These are phyloP conservation scores for Umbilicaria muhlenbergii DNA, from an alignment of 495 filamentous ascomycete genomes.

Conservation along the genomic window DNA sequence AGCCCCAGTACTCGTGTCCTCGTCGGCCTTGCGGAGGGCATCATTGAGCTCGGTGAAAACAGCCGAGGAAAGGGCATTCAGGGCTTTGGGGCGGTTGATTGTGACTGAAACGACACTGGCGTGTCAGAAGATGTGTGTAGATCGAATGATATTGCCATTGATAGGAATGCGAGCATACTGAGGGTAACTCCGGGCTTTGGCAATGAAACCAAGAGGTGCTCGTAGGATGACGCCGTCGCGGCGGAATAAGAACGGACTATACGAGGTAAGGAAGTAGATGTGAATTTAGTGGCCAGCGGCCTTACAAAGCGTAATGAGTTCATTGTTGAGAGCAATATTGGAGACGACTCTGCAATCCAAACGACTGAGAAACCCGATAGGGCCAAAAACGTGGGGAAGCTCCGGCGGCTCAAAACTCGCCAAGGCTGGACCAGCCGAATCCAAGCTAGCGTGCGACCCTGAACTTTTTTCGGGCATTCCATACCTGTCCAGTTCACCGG, in stretches of 20 bases:
- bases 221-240: slow-evolving; percentile 44
- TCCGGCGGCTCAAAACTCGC: too few species aligned
- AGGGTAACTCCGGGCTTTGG: slow-evolving; percentile 81
- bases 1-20: slow-evolving; percentile 49
- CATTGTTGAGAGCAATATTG: slow-evolving; percentile 20
- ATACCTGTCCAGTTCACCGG: too few species aligned
- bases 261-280: slow-evolving; percentile 24
- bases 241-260: slow-evolving; percentile 39
- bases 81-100: slow-evolving; percentile 85
- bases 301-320: slow-evolving; percentile 39
- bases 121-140: background rate
- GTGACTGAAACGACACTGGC: slow-evolving; percentile 43
- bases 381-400: too few species aligned
- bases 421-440: background rate
- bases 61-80: slow-evolving; percentile 81
- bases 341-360: too few species aligned
- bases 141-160: background rate
- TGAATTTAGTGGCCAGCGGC: slow-evolving; percentile 42
- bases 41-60: slow-evolving; percentile 81
- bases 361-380: background rate
- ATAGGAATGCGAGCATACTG: slow-evolving; percentile 35
- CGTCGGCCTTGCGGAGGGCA: slow-evolving; percentile 58
- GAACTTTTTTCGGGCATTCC: background rate
- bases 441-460: slow-evolving; percentile 9
- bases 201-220: slow-evolving; percentile 62